Base-by-base conservation (phyloP, 225 moss, liverwort and hornwort genomes). In the Physcomitrium patens region DNA sequence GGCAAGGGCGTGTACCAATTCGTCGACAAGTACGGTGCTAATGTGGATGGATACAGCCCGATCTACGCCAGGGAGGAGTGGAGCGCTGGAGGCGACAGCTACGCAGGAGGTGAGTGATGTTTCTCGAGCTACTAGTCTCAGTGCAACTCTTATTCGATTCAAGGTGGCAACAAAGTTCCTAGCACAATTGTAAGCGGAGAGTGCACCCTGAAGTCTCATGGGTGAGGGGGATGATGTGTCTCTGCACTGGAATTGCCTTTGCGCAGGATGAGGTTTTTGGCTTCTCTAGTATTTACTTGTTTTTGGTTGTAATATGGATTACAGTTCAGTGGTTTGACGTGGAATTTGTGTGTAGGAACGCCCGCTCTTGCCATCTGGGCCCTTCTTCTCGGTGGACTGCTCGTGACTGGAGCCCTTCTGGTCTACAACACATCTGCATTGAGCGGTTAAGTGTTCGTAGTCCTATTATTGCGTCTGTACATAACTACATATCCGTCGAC, bases 371-470 rank as follows among this genome's bases (percentile, higher is more conserved):
- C 85, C 2, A 63, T 94, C 63, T 94, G 91, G 94, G 91, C 94
- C 1, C 47, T 86, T 47, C 89, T 91, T 1, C 77, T 94, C 45
- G 91, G 84, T 19, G 94, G 90, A 44, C 72, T 94, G 15, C 68
- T 94, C 45, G n/a, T 85, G 10, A 73, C 75, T 5, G 91, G 94
- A 75, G 91, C 82, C 44, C 78, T 94, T 48, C 86, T 94, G n/a
- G 91, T 94, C 37, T 94, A 88, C 77, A 85, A 78, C 76, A 94
- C 94, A 23, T 91, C 91, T 53, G 94, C 94, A 8, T 77, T 94
- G 70, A 78, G 87, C 69, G 80, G 70, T 47, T 75, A 70, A 61
- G 59, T 41, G 50, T 9, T 0, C n/a, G 4, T 4, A 37, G n/a
- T 27, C 48, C 10, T n/a, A n/a, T 2, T 52, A 10, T 0, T 22